Conservation (phyloP, 2,329 filamentous ascomycete species). For the Emergomyces pasteurianus region DNA sequence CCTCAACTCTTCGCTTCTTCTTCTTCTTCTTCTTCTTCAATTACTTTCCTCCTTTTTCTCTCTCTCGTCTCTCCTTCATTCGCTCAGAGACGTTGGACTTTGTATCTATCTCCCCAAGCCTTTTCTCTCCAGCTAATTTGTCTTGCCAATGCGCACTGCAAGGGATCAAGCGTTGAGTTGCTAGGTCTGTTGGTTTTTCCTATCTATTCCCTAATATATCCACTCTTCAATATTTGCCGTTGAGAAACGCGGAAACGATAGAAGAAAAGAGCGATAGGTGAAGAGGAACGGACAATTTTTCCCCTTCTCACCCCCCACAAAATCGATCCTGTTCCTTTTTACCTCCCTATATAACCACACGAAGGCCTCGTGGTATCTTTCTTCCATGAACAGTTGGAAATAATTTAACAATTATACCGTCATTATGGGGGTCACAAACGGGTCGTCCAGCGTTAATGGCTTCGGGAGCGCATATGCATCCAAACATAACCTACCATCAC, state of each 20-base stretch:
- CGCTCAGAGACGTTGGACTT: no score
- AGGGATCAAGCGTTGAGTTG: neutral
- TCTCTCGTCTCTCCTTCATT: neutral
- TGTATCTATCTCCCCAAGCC: no score
- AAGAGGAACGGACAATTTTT: neutral
- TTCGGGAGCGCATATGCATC: slow-evolving; percentile 57
- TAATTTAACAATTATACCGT: slow-evolving; percentile 4
- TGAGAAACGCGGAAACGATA: neutral
- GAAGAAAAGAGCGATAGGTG: neutral
- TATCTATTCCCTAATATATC: neutral
- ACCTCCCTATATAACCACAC: neutral
- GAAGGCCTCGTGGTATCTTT: neutral
- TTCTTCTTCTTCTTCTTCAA: neutral
- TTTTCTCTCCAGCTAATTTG: neutral
- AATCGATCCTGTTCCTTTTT: neutral
- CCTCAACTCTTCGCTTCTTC: neutral
- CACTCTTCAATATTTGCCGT: neutral
- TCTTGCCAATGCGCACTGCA: neutral
- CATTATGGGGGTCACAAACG: slow-evolving; percentile 32
- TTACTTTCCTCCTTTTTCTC: neutral
- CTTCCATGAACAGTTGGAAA: neutral
- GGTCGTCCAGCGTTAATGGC: slow-evolving; percentile 35
- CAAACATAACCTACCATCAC: slow-evolving; percentile 70
- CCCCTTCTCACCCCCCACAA: slow-evolving; percentile 1
- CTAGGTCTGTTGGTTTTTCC: neutral